Base-by-base conservation (phyloP, 228 moss, liverwort and hornwort species). In the Sphagnum fallax region DNA sequence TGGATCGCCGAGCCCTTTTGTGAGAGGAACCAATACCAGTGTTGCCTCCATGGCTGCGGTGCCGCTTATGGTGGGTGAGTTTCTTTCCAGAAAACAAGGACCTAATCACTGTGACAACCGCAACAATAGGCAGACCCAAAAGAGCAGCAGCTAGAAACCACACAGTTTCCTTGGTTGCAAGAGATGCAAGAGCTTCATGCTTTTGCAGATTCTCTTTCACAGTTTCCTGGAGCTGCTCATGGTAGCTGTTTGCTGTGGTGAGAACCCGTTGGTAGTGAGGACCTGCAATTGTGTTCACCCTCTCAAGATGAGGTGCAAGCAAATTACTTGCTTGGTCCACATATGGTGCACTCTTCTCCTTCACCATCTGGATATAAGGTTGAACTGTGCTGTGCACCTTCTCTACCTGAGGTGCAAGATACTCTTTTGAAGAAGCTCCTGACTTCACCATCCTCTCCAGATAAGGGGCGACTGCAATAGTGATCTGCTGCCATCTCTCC, bases 141-240 rank as follows among this genome's bases (percentile, higher is more conserved):
- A 92, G 52, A 11, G 82, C 92, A 58, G 95, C 87, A 13, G 92
- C 83, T 3, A 92, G 71, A 70, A 88, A 75, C 95, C 95, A 95
- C 49, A 91, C 86, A 69, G 92, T 75, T 52, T 92, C 92, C 5
- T 91, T 73, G 53, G 87, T 89, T 47, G 85, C 74, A 75, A 89
- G 81, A 52, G 81, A 76, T 32, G 80, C 83, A 6, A 80, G 61
- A 13, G 82, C 68, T 50, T 86, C 72, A 55, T 76, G 84, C 70
- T 89, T 92, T 7, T 80, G 68, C 60, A 91, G 71, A 14, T 83
- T 91, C 8, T 76, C 76, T 71, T 86, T 89, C 5, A 95, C 82
- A 1, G 82, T 76, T 68, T 83, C 84, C 70, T 95, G 95, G 48
- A 95, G 79, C 32, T 83, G 85, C 77, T 89, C 87, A 48, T 95